Evolutionary conservation across 2,329 filamentous ascomycete genomes (phyloP), one percentile per base, ranked within the genome.

Genomic region (Acarospora socialis): DNA sequence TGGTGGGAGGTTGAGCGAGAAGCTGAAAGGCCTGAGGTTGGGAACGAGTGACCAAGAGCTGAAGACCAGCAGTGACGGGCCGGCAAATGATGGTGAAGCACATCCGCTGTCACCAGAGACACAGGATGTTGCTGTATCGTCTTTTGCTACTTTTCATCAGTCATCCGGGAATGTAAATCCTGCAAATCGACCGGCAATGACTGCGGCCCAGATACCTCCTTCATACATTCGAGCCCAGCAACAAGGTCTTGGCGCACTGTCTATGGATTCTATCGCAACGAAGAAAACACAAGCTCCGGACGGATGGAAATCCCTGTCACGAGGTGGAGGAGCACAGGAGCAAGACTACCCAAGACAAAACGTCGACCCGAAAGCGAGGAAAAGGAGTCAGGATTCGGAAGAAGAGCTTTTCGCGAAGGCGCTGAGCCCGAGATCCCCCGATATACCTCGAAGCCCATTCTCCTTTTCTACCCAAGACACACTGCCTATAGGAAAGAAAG

Each of bases 371-470:
- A n/a, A n/a, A n/a, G n/a, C n/a, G n/a, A n/a, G n/a, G n/a, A n/a
- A n/a, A n/a, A n/a, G n/a, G n/a, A n/a, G n/a, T n/a, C n/a, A n/a
- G n/a, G 71, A 77, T 23, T 69, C 67, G 1, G 78, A 83, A 43
- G 83, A 92, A 36, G 86, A 81, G 23, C 63, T 93, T 2, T 94
- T 94, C 49, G 84, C 83, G 0, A 67, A 92, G 32, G 83, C 82
- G 2, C 73, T 93, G 58, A 87, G 81, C 47, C 84, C 84, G 1
- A 66, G 84, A 30, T 86, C 81, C 46, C 84, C 84, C 0, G 83
- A 92, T 44, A 83, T 90, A 64, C 73, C 75, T 32, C 81, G 75
- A 45, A 86, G 81, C 48, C 84, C 83, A 0, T 94, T 93, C 49
- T 70, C 68, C 3, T 70, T 76, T 50, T 54, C 58, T 18, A 51